phyloP scores from a whole-genome alignment of 371 early-diverging fungal species.

The Fennellomyces sp. region DNA sequence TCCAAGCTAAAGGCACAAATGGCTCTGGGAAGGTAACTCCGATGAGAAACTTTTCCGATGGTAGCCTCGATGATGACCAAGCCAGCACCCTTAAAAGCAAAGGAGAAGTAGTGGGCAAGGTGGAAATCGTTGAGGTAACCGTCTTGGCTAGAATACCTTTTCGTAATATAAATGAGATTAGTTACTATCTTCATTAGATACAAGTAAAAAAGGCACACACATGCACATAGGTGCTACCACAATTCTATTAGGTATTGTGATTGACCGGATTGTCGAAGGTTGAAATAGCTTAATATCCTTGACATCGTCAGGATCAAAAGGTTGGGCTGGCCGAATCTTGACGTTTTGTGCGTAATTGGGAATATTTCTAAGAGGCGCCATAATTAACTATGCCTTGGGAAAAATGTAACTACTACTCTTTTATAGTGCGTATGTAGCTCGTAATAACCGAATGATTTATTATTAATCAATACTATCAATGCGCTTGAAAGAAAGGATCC shows the following conservation, averaged over 20 bases:
- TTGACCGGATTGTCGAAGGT: slow-evolving; percentile 62
- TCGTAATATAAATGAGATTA: too few relatives aligned
- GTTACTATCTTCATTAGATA: background rate
- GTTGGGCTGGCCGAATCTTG: slow-evolving; percentile 15
- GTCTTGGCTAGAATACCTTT: slow-evolving; percentile 20
- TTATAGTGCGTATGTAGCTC: too few relatives aligned
- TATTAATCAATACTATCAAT: too few relatives aligned
- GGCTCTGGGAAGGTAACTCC: too few relatives aligned
- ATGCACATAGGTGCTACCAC: slow-evolving; percentile 83
- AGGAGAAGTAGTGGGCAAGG: slow-evolving; percentile 70
- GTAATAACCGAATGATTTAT: too few relatives aligned
- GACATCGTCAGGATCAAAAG: slow-evolving; percentile 7
- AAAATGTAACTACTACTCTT: too few relatives aligned
- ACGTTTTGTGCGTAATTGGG: slow-evolving; percentile 12
- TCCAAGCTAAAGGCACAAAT: too few relatives aligned
- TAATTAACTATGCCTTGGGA: too few relatives aligned
- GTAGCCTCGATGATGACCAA: slow-evolving; percentile 82
- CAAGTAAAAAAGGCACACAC: slow-evolving; percentile 7
- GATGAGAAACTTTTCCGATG: too few relatives aligned
- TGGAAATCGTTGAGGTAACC: slow-evolving; percentile 26
- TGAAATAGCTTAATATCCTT: slow-evolving; percentile 52
- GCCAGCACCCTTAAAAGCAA: slow-evolving; percentile 77
- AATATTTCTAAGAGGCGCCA: too few relatives aligned
- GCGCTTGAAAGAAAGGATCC: too few relatives aligned
- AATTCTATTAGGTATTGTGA: slow-evolving; percentile 74